Conservation (phyloP, 345 rosid genomes). For the Sonneratia alba region DNA sequence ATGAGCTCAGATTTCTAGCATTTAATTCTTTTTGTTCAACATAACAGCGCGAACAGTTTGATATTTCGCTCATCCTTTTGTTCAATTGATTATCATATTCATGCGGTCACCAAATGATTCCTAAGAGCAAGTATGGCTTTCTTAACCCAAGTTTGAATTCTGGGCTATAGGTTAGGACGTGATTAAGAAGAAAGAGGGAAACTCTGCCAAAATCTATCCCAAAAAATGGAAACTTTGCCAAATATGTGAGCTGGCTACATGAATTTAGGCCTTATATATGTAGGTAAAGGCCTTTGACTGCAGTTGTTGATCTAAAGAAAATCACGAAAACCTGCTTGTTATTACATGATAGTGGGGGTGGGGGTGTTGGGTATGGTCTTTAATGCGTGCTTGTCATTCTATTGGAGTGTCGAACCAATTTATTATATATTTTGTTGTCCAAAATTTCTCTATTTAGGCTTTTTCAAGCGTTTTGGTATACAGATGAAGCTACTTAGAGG, state of each 20-base stretch:
- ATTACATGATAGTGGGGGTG: not conserved
- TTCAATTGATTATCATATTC: not conserved
- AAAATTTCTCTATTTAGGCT: not conserved
- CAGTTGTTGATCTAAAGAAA: no score
- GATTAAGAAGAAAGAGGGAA: not conserved
- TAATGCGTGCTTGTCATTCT: not conserved
- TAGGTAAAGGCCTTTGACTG: no score
- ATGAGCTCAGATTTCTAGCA: not conserved
- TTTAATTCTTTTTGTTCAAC: not conserved
- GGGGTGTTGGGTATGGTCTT: no score
- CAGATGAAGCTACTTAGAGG: not conserved
- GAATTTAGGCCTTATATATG: not conserved
- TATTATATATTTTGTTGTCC: not conserved
- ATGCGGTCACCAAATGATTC: not conserved
- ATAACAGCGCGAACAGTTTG: not conserved
- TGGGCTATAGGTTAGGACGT: not conserved
- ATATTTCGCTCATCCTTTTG: not conserved
- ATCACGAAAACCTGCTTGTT: no score
- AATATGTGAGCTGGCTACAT: not conserved
- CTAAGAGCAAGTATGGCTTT: not conserved
- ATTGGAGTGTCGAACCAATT: not conserved
- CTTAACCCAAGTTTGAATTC: not conserved
- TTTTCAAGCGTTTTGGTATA: not conserved
- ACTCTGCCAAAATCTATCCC: not conserved
- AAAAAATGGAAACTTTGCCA: not conserved